Percentiles rank a stretch among this genome's conserved stretches.
These are phyloP conservation scores for Halophytophthora batemanensis DNA, from an alignment of 352 stramenopile genomes.

Conservation along the genomic window DNA sequence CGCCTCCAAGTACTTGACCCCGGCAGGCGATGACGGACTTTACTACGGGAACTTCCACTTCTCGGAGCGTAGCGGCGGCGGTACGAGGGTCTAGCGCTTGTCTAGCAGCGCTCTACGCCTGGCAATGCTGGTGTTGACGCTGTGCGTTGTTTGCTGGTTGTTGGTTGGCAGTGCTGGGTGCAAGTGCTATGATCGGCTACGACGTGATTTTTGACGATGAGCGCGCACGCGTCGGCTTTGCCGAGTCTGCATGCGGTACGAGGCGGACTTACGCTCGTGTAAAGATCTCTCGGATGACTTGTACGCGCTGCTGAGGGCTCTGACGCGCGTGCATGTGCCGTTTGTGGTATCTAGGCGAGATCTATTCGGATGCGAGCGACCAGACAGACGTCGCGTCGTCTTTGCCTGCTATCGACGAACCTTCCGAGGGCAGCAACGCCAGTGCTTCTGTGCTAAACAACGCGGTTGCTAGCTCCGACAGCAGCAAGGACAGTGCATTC, in stretches of 20 bases:
- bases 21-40: slow-evolving; percentile 36
- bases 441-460: slow-evolving; percentile 10
- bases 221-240: slow-evolving; percentile 75
- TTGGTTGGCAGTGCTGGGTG: slow-evolving; percentile 55
- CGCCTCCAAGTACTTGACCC: slow-evolving; percentile 61
- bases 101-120: not conserved
- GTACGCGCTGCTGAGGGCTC: not conserved
- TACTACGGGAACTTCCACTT: slow-evolving; percentile 85
- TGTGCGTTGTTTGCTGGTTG: not conserved
- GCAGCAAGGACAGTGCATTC: slow-evolving; percentile 4
- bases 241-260: slow-evolving; percentile 64
- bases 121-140: not conserved
- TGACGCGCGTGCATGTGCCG: not conserved
- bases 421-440: slow-evolving; percentile 16
- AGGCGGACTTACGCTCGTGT: not conserved
- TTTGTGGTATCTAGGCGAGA: not conserved
- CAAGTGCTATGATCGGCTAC: slow-evolving; percentile 76
- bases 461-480: slow-evolving; percentile 1
- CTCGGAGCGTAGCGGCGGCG: slow-evolving; percentile 67
- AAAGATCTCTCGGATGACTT: not conserved
- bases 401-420: not conserved
- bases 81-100: slow-evolving; percentile 24
- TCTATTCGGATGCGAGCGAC: not conserved
- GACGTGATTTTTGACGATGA: slow-evolving; percentile 86
- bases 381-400: no score